Base-by-base conservation (phyloP, 805 yeast species). In the Schizosaccharomyces japonicus region DNA sequence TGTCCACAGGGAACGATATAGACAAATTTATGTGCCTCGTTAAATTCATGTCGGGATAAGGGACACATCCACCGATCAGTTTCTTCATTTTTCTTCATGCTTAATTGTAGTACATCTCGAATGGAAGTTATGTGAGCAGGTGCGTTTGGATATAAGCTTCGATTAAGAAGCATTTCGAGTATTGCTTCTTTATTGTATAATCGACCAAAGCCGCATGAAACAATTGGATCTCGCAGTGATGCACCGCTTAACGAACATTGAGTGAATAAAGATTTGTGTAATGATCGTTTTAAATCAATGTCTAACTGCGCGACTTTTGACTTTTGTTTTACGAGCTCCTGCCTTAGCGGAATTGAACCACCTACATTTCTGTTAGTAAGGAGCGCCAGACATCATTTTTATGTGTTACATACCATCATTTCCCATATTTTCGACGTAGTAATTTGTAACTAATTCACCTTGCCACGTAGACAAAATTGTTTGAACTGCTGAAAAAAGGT, bases 1-100 rank as follows among this genome's bases (percentile, higher is more conserved):
- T 36, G 42, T 5, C 42, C 42, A 23, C 42, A 36, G n/a, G 42
- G 42, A 8, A 36, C 42, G 25, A 36, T 36, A 23, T 36, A 36
- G 23, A 27, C 42, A 23, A 36, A 36, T 36, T 36, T 25, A 23
- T 36, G 23, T 17, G 42, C 26, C 15, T 21, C 23, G 4, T 25
- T 19, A 25, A 36, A 19, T 36, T 19, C 42, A 36, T 36, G 42
- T 36, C 42, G 17, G 17, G 42, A 19, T n/a, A 36, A 19, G n/a
- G 42, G 42, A 27, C 42, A 36, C 3, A 36, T n/a, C 42, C 42
- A 36, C 5, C 23, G 13, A 8, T 36, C 42, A 1, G 13, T 10
- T 4, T 36, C 42, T n/a, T n/a, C n/a, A n/a, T n/a, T n/a, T n/a
- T n/a, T n/a, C n/a, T n/a, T n/a, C 17, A 17, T 27, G 13, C 23